phyloP scores from a whole-genome alignment of 2,329 filamentous ascomycete species.

The Fusarium armeniacum region DNA sequence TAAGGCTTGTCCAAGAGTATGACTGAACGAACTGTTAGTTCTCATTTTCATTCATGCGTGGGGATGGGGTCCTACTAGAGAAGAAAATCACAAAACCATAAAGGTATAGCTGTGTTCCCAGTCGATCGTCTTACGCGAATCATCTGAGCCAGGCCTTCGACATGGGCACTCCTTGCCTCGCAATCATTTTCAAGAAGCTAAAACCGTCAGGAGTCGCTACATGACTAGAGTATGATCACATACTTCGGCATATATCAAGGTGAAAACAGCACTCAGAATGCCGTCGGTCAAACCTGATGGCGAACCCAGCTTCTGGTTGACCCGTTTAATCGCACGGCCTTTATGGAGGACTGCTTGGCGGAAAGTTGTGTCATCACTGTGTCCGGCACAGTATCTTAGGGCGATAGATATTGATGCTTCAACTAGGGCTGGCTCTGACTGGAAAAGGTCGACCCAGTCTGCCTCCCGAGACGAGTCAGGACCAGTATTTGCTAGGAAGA shows the following conservation, averaged over 20 bases:
- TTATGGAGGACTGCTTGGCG: slow-evolving; percentile 5
- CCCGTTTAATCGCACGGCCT: slow-evolving; percentile 29
- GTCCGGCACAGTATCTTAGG: slow-evolving; percentile 9
- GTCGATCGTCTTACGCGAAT: slow-evolving; percentile 19
- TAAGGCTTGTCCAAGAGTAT: slow-evolving; percentile 35
- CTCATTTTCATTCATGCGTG: fast-evolving
- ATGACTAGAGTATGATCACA: fast-evolving
- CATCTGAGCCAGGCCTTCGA: slow-evolving; percentile 32
- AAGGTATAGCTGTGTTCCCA: background rate
- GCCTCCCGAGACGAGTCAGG: slow-evolving; percentile 17
- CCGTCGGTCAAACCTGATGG: slow-evolving; percentile 31
- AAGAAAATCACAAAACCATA: slow-evolving; percentile 25
- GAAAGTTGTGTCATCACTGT: background rate
- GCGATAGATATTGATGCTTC: slow-evolving; percentile 46
- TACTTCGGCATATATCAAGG: slow-evolving; percentile 36
- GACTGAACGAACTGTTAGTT: background rate
- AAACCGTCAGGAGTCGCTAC: fast-evolving
- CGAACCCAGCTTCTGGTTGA: slow-evolving; percentile 30
- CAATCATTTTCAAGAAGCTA: slow-evolving; percentile 38
- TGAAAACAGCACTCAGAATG: slow-evolving; percentile 43
- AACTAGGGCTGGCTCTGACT: slow-evolving; percentile 46
- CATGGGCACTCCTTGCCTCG: slow-evolving; percentile 23
- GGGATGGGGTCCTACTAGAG: background rate
- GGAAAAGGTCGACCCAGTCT: slow-evolving; percentile 35
- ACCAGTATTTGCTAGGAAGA: slow-evolving; percentile 6